Percentiles rank a stretch among this genome's conserved stretches.
Evolutionary conservation across 2,329 filamentous ascomycete genomes (phyloP).

Genomic region (Pseudogymnoascus sp.): DNA sequence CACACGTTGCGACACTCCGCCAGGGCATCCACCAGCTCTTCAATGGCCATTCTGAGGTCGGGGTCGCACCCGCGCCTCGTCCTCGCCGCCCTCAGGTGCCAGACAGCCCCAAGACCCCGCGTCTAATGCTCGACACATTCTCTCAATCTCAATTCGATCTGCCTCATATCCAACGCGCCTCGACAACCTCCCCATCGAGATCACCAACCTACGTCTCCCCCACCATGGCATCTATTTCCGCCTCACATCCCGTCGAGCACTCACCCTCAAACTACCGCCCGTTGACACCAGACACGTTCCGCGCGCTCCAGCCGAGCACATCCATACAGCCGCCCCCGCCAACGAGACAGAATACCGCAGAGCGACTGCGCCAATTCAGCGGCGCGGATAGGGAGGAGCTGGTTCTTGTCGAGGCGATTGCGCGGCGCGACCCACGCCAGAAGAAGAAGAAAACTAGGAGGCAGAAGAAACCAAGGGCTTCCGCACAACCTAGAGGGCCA

Average conservation of each 20-base stretch:
- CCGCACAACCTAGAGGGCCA: slow-evolving; percentile 16
- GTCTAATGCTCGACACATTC: slow-evolving; percentile 33
- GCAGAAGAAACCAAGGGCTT: slow-evolving; percentile 23
- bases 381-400: slow-evolving; percentile 10
- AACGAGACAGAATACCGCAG: slow-evolving; percentile 13
- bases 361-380: slow-evolving; percentile 16
- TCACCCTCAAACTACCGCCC: slow-evolving; percentile 18
- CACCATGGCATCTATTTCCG: background rate
- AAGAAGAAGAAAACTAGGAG: slow-evolving; percentile 24
- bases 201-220: background rate
- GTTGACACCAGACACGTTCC: slow-evolving; percentile 13
- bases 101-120: slow-evolving; percentile 43
- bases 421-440: background rate
- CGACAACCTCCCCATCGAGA: slow-evolving; percentile 29
- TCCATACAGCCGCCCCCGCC: slow-evolving; percentile 14
- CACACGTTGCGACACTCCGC: background rate
- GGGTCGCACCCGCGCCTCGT: background rate
- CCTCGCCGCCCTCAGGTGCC: slow-evolving; percentile 20
- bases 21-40: slow-evolving; percentile 23
- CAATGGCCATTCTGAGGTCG: slow-evolving; percentile 23
- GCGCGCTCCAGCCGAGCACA: slow-evolving; percentile 10
- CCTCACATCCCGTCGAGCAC: slow-evolving; percentile 7
- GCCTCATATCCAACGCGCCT: slow-evolving; percentile 35
- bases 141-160: slow-evolving; percentile 37
- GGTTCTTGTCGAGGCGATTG: background rate